phyloP scores from a whole-genome alignment of 2,329 filamentous ascomycete species.

The Xylogone sp. region DNA sequence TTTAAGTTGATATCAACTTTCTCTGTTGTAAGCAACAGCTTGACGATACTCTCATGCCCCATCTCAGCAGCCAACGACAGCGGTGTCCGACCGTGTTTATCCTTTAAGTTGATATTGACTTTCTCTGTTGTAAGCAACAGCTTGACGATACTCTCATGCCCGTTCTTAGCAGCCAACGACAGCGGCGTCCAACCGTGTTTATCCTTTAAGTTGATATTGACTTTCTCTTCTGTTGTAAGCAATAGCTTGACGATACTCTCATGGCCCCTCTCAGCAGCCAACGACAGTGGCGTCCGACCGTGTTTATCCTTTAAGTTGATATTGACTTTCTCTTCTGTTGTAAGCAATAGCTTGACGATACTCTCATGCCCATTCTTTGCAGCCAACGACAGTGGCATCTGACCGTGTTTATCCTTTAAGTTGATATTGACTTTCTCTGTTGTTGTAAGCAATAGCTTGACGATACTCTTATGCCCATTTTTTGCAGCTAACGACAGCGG shows the following conservation, averaged over 20 bases:
- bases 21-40: not conserved
- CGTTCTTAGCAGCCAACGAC: not conserved
- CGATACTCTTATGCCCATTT: constrained; percentile 4
- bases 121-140: not conserved
- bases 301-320: constrained; percentile 1
- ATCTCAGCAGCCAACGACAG: constrained; percentile 53
- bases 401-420: not conserved
- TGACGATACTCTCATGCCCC: constrained; percentile 22
- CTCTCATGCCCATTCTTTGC: not conserved
- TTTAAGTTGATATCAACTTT: not conserved
- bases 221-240: constrained; percentile 6
- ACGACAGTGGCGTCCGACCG: constrained; percentile 22
- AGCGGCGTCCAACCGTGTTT: constrained; percentile 4
- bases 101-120: not conserved
- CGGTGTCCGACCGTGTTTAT: not conserved
- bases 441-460: constrained; percentile 6
- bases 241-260: constrained; percentile 3
- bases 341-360: not conserved
- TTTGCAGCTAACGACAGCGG: constrained; percentile 10
- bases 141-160: not conserved
- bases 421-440: constrained; percentile 5
- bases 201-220: constrained; percentile 3
- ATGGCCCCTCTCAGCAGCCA: constrained; percentile 51
- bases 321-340: not conserved
- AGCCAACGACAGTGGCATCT: not conserved